phyloP scores from a whole-genome alignment of 768 basidiomycete genomes.

The Tremella mesenterica region DNA sequence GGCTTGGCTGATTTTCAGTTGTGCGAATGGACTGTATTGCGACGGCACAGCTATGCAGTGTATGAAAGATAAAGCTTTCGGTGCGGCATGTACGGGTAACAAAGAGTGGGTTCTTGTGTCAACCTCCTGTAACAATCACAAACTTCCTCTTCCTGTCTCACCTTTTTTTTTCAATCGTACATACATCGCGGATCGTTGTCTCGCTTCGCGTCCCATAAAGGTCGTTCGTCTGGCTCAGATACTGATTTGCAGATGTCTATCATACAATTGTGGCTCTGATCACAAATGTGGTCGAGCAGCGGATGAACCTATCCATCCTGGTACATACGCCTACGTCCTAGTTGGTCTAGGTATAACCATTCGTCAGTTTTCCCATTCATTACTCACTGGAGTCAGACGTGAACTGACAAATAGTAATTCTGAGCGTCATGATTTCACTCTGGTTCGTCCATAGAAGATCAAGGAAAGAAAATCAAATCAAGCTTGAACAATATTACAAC shows the following conservation, averaged over 20 bases:
- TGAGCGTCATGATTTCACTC: constrained; percentile 59
- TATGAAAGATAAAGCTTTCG: constrained; percentile 53
- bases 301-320: constrained; percentile 57
- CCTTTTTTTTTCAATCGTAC: no score
- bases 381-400: neutral
- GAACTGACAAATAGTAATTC: constrained; percentile 54
- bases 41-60: constrained; percentile 58
- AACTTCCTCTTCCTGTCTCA: no score
- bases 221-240: neutral
- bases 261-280: constrained; percentile 60
- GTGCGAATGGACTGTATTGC: constrained; percentile 64
- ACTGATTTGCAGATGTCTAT: constrained; percentile 53
- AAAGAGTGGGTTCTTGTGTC: constrained; percentile 49
- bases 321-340: constrained; percentile 61
- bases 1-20: constrained; percentile 52
- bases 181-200: no score
- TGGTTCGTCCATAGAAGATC: constrained; percentile 64
- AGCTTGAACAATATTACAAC: constrained; percentile 78
- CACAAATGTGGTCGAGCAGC: constrained; percentile 59
- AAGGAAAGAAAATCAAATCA: constrained; percentile 68
- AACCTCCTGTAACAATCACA: no score
- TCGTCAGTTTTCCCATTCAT: constrained; percentile 49
- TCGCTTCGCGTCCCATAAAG: no score
- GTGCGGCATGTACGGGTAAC: constrained; percentile 55
- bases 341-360: constrained; percentile 64